phyloP scores from a whole-genome alignment of 2,329 filamentous ascomycete genomes.

The Colletotrichum somersetense region DNA sequence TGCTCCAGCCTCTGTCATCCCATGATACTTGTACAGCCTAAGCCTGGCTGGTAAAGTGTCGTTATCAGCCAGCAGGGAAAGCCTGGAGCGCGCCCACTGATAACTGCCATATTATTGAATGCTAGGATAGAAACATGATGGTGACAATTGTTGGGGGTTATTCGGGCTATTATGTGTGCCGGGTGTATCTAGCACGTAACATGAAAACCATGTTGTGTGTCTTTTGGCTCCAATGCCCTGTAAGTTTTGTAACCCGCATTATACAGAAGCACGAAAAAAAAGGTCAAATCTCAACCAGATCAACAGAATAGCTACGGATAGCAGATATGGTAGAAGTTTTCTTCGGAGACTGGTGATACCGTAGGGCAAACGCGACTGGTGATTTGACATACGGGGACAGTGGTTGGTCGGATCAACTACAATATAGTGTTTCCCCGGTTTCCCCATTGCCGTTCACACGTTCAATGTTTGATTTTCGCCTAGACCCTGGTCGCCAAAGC shows the following conservation, averaged over 20 bases:
- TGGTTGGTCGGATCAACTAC: not conserved
- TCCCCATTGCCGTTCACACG: not conserved
- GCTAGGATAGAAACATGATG: too few species aligned
- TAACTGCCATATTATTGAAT: too few species aligned
- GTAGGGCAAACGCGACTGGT: not conserved
- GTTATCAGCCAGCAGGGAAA: not conserved
- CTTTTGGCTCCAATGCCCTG: not conserved
- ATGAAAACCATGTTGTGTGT: not conserved
- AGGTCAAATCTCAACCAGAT: too few species aligned
- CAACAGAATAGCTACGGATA: too few species aligned
- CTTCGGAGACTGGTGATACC: not conserved
- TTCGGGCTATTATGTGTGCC: too few species aligned
- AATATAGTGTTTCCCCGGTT: not conserved
- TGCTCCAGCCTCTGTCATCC: constrained; percentile 22
- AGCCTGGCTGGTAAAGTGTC: not conserved
- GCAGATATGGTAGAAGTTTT: too few species aligned
- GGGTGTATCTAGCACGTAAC: not conserved
- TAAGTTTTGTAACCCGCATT: not conserved
- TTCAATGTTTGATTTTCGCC: not conserved
- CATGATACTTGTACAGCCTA: constrained; percentile 8
- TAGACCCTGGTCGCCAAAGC: not conserved
- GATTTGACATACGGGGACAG: not conserved
- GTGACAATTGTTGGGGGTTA: not conserved
- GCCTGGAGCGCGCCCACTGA: constrained; percentile 6
- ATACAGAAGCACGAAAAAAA: too few species aligned